Percentiles rank a stretch among this genome's conserved stretches.
phyloP scores from a whole-genome alignment of 352 stramenopile species.

The Pythium grandisporangium region DNA sequence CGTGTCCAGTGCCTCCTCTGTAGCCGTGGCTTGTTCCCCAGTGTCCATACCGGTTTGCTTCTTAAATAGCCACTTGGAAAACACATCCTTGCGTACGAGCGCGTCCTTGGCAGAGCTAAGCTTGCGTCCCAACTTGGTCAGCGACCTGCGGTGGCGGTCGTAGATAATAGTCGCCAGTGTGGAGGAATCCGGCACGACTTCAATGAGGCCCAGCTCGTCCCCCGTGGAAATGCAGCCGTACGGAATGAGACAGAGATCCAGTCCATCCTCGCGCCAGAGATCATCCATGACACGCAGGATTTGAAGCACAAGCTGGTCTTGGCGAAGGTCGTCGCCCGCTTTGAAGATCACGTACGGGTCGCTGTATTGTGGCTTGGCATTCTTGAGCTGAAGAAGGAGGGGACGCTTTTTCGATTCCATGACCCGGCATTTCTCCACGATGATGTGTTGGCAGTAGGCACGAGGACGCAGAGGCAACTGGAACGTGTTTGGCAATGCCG shows the following conservation, averaged over 20 bases:
- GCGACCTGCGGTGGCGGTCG: slow-evolving; percentile 44
- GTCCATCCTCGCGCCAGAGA: slow-evolving; percentile 74
- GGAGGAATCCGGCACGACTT: slow-evolving; percentile 82
- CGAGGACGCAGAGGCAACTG: slow-evolving; percentile 82
- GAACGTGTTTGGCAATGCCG: slow-evolving; percentile 77
- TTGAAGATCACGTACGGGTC: slow-evolving; percentile 88
- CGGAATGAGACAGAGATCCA: slow-evolving; percentile 80
- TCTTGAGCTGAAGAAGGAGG: slow-evolving; percentile 82
- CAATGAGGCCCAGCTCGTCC: slow-evolving; percentile 82
- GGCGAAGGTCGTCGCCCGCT: slow-evolving; percentile 87
- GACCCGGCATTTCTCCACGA: slow-evolving; percentile 78
- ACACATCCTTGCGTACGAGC: slow-evolving; percentile 39
- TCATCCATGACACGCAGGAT: slow-evolving; percentile 89
- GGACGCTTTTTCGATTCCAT: slow-evolving; percentile 94
- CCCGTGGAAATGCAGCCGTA: slow-evolving; percentile 88
- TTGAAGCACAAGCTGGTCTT: slow-evolving; percentile 91
- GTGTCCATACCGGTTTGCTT: slow-evolving; percentile 3
- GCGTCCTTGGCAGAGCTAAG: slow-evolving; percentile 61
- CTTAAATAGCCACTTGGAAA: slow-evolving; percentile 70
- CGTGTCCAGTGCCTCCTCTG: too few relatives aligned
- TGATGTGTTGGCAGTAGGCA: slow-evolving; percentile 70
- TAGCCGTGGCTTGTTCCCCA: too few relatives aligned
- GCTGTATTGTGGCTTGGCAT: slow-evolving; percentile 47
- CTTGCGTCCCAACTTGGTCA: slow-evolving; percentile 55
- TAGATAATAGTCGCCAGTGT: slow-evolving; percentile 87